Conservation (phyloP, 805 yeast genomes). For the Sugiyamaella lignohabitans region DNA sequence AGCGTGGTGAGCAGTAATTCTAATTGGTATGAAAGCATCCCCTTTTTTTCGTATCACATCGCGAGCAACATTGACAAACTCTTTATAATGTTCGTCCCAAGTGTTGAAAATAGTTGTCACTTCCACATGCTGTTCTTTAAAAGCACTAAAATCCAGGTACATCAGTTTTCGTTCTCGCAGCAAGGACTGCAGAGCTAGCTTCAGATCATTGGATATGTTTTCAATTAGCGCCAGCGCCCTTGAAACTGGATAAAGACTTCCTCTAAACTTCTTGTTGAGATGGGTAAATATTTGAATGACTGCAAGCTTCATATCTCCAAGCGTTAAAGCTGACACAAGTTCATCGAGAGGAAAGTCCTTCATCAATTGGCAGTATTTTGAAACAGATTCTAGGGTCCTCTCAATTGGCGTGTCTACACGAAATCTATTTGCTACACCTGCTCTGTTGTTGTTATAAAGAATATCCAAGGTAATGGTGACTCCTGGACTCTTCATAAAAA, state of each 20-base stretch:
- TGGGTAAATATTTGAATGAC: conserved; percentile 49
- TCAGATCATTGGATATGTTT: conserved; percentile 53
- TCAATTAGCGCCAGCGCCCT: conserved; percentile 64
- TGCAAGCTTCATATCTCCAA: conserved; percentile 42
- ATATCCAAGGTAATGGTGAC: conserved; percentile 53
- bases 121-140: conserved; percentile 30
- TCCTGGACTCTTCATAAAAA: conserved; percentile 51
- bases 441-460: conserved; percentile 64
- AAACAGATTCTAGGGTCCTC: conserved; percentile 47
- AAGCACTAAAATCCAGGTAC: conserved; percentile 37
- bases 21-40: conserved; percentile 61
- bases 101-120: conserved; percentile 36
- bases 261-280: conserved; percentile 51
- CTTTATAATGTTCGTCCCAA: conserved; percentile 59
- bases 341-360: conserved; percentile 65
- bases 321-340: conserved; percentile 41
- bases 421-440: conserved; percentile 70
- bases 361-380: conserved; percentile 54
- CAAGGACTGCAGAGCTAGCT: conserved; percentile 37
- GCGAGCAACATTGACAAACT: conserved; percentile 58
- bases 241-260: conserved; percentile 54
- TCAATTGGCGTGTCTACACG: conserved; percentile 61
- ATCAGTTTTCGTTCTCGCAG: conserved; percentile 39
- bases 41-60: conserved; percentile 69
- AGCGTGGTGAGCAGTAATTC: conserved; percentile 43